A percentile compares a stretch with the other conserved stretches of the same genome.
These are phyloP conservation scores for Wickerhamiella sorbophila DNA, from an alignment of 805 yeast genomes.

Conservation along the genomic window DNA sequence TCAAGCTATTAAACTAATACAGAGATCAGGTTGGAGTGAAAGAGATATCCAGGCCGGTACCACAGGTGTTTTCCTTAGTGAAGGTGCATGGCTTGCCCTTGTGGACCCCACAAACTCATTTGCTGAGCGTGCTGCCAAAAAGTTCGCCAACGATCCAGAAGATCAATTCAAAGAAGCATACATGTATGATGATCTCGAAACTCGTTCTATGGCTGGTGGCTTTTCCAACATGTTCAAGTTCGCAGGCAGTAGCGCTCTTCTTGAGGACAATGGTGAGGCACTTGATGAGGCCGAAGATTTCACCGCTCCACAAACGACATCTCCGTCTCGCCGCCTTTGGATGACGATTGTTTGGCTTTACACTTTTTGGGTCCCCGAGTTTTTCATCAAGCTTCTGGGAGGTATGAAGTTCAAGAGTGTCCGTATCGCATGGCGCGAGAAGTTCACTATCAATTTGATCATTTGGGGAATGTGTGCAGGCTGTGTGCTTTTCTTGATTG, in stretches of 20 bases:
- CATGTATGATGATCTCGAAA: constrained; percentile 24
- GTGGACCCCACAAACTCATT: constrained; percentile 26
- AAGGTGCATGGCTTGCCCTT: constrained; percentile 28
- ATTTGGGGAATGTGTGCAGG: constrained; percentile 29
- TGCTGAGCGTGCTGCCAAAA: constrained; percentile 23
- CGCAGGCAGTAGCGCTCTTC: constrained; percentile 15
- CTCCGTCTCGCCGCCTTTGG: constrained; percentile 26
- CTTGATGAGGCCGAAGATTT: constrained; percentile 23
- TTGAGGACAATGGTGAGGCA: constrained; percentile 22
- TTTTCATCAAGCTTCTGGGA: constrained; percentile 21
- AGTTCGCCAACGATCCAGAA: constrained; percentile 18
- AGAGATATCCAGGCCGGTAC: constrained; percentile 28
- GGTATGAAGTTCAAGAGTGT: constrained; percentile 25
- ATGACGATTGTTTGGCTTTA: constrained; percentile 25
- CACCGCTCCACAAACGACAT: constrained; percentile 18
- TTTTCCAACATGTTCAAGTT: constrained; percentile 27
- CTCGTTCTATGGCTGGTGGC: constrained; percentile 24
- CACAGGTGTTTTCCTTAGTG: constrained; percentile 30
- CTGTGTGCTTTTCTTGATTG: constrained; percentile 24
- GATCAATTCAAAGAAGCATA: constrained; percentile 13
- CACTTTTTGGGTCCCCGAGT: constrained; percentile 31
- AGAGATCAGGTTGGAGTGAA: constrained; percentile 23
- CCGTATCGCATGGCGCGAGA: constrained; percentile 31
- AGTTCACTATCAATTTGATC: constrained; percentile 29
- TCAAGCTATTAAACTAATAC: constrained; percentile 20